These are phyloP conservation scores for Scytalidium lignicola DNA, from an alignment of 2,329 filamentous ascomycete species.

Conservation along the genomic window DNA sequence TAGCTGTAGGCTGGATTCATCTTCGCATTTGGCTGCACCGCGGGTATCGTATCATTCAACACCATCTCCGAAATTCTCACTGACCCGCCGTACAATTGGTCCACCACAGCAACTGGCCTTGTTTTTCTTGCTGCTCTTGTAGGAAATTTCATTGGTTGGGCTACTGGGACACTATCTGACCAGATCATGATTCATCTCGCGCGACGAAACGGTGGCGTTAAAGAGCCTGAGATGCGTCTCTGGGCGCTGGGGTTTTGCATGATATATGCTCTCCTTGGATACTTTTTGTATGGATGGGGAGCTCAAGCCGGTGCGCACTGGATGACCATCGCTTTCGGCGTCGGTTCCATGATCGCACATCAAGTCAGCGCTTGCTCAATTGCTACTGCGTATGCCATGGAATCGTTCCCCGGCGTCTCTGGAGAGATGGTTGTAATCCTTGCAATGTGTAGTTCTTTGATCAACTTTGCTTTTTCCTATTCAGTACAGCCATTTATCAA, in stretches of 20 bases:
- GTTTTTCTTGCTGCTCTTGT: slow-evolving; percentile 30
- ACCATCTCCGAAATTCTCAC: slow-evolving; percentile 27
- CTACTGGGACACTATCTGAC: slow-evolving; percentile 26
- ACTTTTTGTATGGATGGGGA: slow-evolving; percentile 34
- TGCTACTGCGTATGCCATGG: slow-evolving; percentile 36
- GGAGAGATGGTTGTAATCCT: slow-evolving; percentile 33
- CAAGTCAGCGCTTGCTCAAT: slow-evolving; percentile 34
- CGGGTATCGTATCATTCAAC: slow-evolving; percentile 34
- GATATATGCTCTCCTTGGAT: slow-evolving; percentile 29
- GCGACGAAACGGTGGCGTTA: slow-evolving; percentile 29
- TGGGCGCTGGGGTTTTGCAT: slow-evolving; percentile 30
- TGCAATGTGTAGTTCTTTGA: slow-evolving; percentile 27
- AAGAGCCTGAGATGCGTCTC: slow-evolving; percentile 34
- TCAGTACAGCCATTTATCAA: slow-evolving; percentile 35
- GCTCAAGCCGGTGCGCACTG: slow-evolving; percentile 29
- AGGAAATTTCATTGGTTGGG: slow-evolving; percentile 32
- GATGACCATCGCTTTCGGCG: slow-evolving; percentile 30
- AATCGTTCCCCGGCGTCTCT: slow-evolving; percentile 33
- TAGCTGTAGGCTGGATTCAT: slow-evolving; percentile 29
- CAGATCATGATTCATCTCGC: slow-evolving; percentile 28
- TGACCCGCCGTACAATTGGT: slow-evolving; percentile 7
- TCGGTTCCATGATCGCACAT: slow-evolving; percentile 35
- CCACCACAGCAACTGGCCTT: slow-evolving; percentile 10
- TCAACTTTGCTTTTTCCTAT: slow-evolving; percentile 32
- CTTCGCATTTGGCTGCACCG: slow-evolving; percentile 36